Conservation (phyloP, 371 early-diverging fungal genomes). For the Thermomucor indicae-seudaticae region DNA sequence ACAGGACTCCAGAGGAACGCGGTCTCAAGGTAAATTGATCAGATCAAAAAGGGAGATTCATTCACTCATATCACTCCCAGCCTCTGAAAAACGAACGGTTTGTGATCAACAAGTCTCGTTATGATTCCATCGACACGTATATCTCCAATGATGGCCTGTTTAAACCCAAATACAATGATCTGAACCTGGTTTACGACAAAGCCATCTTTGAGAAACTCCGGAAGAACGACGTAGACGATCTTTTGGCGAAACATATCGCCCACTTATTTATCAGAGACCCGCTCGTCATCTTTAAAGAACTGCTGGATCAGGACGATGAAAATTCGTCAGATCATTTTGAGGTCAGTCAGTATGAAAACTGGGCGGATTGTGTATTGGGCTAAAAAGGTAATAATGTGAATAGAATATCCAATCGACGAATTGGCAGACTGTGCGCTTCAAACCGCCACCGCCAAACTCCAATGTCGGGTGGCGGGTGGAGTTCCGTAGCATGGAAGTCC, state of each 20-base stretch:
- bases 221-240: constrained; percentile 80
- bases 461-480: constrained; percentile 98
- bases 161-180: constrained; percentile 94
- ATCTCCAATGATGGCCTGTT: constrained; percentile 74
- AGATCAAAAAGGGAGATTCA: not conserved
- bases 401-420: constrained; percentile 98
- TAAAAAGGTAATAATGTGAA: too few relatives aligned
- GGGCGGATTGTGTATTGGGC: not conserved
- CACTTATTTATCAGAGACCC: constrained; percentile 99
- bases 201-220: constrained; percentile 71
- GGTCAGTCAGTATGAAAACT: too few relatives aligned
- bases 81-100: constrained; percentile 67
- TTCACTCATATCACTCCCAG: constrained; percentile 22
- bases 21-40: constrained; percentile 60
- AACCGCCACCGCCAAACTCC: constrained; percentile 91
- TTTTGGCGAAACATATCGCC: constrained; percentile 90
- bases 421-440: constrained; percentile 99
- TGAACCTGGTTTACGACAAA: constrained; percentile 79
- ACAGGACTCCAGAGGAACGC: constrained; percentile 93
- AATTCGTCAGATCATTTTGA: constrained; percentile 93
- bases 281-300: constrained; percentile 90
- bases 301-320: constrained; percentile 83
- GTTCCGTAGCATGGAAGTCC: constrained; percentile 98
- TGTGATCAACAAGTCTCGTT: constrained; percentile 95
- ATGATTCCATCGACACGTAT: constrained; percentile 94